Conservation (phyloP, 306 rosid species). For the Malus fusca region DNA sequence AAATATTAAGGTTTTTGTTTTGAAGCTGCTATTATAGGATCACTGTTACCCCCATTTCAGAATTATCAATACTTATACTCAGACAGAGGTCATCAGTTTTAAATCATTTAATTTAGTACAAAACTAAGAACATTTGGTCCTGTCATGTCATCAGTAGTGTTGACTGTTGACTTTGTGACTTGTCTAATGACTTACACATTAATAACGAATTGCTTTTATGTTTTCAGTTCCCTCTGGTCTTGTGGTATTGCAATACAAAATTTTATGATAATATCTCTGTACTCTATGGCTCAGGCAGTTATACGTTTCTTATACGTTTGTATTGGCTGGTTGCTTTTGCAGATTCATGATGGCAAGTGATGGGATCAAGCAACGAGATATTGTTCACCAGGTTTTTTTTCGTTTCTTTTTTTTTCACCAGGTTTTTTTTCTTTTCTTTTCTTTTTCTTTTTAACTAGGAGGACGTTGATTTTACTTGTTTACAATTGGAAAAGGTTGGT, state of each 20-base stretch:
- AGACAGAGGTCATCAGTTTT: not conserved
- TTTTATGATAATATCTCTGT: conserved; percentile 6
- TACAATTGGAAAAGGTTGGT: not conserved
- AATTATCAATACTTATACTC: not conserved
- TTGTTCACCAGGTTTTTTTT: conserved; percentile 56
- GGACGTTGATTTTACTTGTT: not conserved
- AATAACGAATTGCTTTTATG: not conserved
- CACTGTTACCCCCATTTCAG: not conserved
- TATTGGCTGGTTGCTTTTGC: conserved; percentile 22
- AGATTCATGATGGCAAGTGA: conserved; percentile 96
- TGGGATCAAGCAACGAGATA: conserved; percentile 74
- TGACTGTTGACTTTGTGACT: not conserved
- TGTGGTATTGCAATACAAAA: not conserved
- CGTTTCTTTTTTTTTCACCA: conserved; percentile 22
- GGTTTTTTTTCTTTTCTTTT: conserved; percentile 31
- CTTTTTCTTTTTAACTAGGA: not conserved
- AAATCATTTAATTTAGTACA: not conserved
- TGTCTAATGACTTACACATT: not conserved
- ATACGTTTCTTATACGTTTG: conserved; percentile 18
- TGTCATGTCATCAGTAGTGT: not conserved
- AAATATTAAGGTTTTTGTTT: no score
- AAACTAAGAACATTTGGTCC: not conserved
- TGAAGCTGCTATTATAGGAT: no score
- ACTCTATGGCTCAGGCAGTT: conserved; percentile 12
- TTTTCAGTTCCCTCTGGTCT: not conserved